These are phyloP conservation scores for Giardia duodenalis DNA, from an alignment of 208 protist genomes.

Conservation along the genomic window DNA sequence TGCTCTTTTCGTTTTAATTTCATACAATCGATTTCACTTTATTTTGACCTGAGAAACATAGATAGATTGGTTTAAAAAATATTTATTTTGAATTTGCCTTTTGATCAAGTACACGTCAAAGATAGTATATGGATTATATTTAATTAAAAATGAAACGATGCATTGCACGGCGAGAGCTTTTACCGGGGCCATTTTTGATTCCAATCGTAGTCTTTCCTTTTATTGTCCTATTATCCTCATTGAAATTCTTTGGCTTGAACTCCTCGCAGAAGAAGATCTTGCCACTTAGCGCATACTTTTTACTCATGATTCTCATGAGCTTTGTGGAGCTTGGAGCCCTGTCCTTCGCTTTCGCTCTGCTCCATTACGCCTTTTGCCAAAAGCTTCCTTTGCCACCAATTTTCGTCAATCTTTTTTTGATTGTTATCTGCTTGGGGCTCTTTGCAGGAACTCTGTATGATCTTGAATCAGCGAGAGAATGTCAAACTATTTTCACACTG, in stretches of 20 bases:
- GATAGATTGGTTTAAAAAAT: too few species aligned
- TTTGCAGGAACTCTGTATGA: not conserved
- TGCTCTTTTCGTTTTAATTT: not conserved
- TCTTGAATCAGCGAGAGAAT: not conserved
- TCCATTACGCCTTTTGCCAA: not conserved
- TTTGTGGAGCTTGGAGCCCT: not conserved
- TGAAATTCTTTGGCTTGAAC: too few species aligned
- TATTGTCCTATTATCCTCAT: too few species aligned
- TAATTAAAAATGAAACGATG: too few species aligned
- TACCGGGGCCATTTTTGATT: too few species aligned
- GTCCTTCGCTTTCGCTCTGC: not conserved
- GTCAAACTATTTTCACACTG: not conserved
- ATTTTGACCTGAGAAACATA: not conserved
- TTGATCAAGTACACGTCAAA: too few species aligned
- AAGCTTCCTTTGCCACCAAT: not conserved
- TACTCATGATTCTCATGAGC: not conserved
- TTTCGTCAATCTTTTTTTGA: not conserved
- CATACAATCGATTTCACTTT: not conserved
- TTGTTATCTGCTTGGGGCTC: not conserved
- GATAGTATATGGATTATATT: too few species aligned
- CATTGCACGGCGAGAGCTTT: too few species aligned
- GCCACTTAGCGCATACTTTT: too few species aligned
- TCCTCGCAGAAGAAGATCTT: too few species aligned
- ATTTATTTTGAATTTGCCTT: too few species aligned
- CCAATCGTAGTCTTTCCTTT: too few species aligned